phyloP scores from a whole-genome alignment of 768 basidiomycete genomes.

The Podaxis carcinomalis region DNA sequence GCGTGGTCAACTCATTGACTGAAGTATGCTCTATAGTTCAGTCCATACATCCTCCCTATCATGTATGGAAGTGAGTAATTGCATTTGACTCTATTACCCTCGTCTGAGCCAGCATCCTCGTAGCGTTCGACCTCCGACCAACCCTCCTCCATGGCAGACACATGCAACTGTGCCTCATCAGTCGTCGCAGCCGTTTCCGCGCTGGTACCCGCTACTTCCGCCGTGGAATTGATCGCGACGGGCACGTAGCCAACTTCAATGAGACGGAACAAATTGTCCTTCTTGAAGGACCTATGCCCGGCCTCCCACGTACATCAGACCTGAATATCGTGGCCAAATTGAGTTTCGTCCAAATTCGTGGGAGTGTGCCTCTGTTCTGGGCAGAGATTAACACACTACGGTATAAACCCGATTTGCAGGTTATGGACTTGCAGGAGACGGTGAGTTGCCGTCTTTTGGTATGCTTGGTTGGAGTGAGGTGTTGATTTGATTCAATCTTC shows the following conservation, averaged over 20 bases:
- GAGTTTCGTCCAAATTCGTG: conserved; percentile 91
- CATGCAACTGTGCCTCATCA: conserved; percentile 83
- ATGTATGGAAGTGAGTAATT: conserved; percentile 85
- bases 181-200: conserved; percentile 88
- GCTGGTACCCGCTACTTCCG: conserved; percentile 98
- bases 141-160: conserved; percentile 72
- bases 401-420: conserved; percentile 93
- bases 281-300: conserved; percentile 49
- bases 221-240: conserved; percentile 84
- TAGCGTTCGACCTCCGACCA: conserved; percentile 85
- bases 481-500: neutral
- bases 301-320: conserved; percentile 1
- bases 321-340: conserved; percentile 37
- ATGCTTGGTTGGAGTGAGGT: neutral
- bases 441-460: conserved; percentile 37
- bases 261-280: conserved; percentile 95
- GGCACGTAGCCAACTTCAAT: conserved; percentile 95
- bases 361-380: conserved; percentile 95
- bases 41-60: conserved; percentile 86
- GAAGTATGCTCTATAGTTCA: conserved; percentile 48
- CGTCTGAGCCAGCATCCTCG: conserved; percentile 3
- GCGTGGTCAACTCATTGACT: neutral
- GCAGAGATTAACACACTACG: conserved; percentile 92
- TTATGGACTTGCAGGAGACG: conserved; percentile 90
- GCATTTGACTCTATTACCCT: neutral